Evolutionary conservation across 768 basidiomycete species (phyloP).

Genomic region (Naganishia onofrii): DNA sequence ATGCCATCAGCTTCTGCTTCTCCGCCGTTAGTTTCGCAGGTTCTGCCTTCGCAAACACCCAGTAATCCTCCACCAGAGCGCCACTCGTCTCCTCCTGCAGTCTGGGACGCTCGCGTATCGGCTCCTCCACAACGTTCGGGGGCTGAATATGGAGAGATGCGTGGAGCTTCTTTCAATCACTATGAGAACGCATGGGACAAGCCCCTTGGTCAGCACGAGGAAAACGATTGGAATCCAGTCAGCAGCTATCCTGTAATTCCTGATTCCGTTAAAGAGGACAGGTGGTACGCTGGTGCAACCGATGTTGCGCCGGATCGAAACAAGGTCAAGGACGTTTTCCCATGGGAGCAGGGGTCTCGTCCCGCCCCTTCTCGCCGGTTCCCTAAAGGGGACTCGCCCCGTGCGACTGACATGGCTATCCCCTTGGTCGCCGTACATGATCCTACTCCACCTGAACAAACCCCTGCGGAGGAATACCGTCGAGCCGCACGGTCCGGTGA

Average conservation of each 20-base stretch:
- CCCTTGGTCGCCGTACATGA: constrained; percentile 7
- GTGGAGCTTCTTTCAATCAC: constrained; percentile 67
- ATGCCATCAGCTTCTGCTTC: constrained; percentile 35
- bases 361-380: constrained; percentile 44
- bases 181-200: constrained; percentile 86
- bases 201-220: constrained; percentile 51
- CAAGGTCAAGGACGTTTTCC: constrained; percentile 78
- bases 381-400: constrained; percentile 54
- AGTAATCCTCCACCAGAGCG: constrained; percentile 43
- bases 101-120: constrained; percentile 78
- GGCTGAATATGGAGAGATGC: constrained; percentile 54
- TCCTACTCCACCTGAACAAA: constrained; percentile 14
- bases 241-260: constrained; percentile 63
- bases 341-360: constrained; percentile 71
- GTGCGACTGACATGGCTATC: constrained; percentile 26
- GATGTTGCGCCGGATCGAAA: constrained; percentile 62
- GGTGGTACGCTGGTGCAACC: constrained; percentile 59
- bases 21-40: constrained; percentile 31
- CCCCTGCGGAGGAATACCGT: not conserved
- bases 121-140: constrained; percentile 70
- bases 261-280: constrained; percentile 65
- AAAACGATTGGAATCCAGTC: constrained; percentile 28
- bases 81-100: constrained; percentile 52
- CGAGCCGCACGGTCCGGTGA: not conserved
- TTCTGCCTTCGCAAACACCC: constrained; percentile 31